Evolutionary conservation across 768 basidiomycete genomes (phyloP), one percentile per base, ranked within the genome.

Genomic region (Kockovaella imperatae): DNA sequence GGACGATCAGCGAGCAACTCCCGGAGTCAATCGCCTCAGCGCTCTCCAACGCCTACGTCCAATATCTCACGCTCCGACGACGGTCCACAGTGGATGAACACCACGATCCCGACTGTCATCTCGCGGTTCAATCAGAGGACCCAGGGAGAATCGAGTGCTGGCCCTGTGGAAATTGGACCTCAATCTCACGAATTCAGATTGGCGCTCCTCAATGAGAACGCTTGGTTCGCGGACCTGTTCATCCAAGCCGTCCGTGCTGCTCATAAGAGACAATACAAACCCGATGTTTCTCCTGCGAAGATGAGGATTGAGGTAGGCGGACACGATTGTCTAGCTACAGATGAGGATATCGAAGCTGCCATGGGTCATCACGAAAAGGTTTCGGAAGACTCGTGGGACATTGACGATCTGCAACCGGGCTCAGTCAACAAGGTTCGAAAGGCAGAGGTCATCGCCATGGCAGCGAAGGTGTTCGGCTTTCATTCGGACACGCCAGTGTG

Each of bases 101-200:
- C n/a, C n/a, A n/a, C n/a, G n/a, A n/a, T n/a, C n/a, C n/a, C n/a
- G n/a, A n/a, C 10, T 20, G 14, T 38, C 18, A 20, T 20, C 21
- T 20, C 36, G 21, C 7, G 28, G 40, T 25, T 6, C 40, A 11
- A 42, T 42, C 21, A 11, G 21, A 42, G 18, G 11, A 42, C 24
- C 25, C 28, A n/a, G 17, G 18, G 24, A 32, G n/a, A 51, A 11
- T 32, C 30, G 30, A n/a, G n/a, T n/a, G n/a, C n/a, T n/a, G n/a
- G n/a, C n/a, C n/a, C n/a, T n/a, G n/a, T n/a, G n/a, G n/a, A n/a
- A n/a, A n/a, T n/a, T n/a, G n/a, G n/a, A n/a, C n/a, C n/a, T n/a
- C n/a, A n/a, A n/a, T n/a, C n/a, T 18, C 46, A 66, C 45, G 56
- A 53, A 18, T 58, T 72, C 49, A 69, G 67, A 34, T 58, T 71